A percentile compares a stretch with the other conserved stretches of the same genome.
These are phyloP conservation scores for Aspergillus quadrilineatus DNA, from an alignment of 2,329 filamentous ascomycete genomes.

Conservation along the genomic window DNA sequence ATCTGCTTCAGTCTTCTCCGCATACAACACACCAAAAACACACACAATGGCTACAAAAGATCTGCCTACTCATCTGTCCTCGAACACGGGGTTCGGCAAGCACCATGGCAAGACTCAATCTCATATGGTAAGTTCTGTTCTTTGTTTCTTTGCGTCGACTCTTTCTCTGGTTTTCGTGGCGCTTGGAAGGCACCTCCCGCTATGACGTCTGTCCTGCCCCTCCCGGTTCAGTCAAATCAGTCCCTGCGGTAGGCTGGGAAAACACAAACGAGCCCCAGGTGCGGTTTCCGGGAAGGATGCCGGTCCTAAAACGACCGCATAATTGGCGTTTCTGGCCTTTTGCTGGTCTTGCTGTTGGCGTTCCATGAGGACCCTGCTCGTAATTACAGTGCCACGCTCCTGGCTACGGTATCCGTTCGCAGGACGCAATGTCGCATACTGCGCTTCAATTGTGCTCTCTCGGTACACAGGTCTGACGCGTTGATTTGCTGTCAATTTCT, in stretches of 20 bases:
- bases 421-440: constrained; percentile 1
- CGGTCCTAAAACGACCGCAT: background rate
- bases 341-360: background rate
- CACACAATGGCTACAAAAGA: constrained; percentile 71
- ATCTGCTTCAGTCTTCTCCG: background rate
- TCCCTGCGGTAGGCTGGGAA: background rate
- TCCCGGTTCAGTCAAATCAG: background rate
- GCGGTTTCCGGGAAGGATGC: background rate
- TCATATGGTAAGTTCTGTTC: constrained; percentile 52
- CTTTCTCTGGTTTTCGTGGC: background rate
- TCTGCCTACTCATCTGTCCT: constrained; percentile 72
- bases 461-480: constrained; percentile 2
- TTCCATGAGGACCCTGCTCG: background rate
- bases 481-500: background rate
- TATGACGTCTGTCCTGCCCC: constrained; percentile 5
- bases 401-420: background rate
- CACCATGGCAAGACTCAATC: constrained; percentile 57
- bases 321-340: background rate
- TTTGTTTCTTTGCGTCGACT: background rate
- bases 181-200: constrained; percentile 1
- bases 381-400: background rate
- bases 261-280: background rate
- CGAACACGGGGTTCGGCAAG: constrained; percentile 43
- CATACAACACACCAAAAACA: constrained; percentile 6
- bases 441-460: background rate